Base-by-base conservation (phyloP, 306 rosid genomes). In the Lathyrus oleraceus region DNA sequence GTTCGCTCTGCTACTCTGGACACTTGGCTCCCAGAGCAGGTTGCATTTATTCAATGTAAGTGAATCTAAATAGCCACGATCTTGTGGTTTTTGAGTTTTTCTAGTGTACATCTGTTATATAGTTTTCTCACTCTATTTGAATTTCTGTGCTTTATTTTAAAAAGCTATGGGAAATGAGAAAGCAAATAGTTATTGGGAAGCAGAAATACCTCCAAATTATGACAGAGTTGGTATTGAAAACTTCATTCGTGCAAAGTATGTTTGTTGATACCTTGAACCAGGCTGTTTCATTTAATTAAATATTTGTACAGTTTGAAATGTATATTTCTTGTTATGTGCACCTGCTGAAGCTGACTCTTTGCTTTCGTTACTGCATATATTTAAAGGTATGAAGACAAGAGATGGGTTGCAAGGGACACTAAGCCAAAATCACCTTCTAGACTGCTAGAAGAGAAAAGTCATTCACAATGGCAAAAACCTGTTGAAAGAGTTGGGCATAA, bases 1-100 rank as follows among this genome's bases (percentile, higher is more conserved):
- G 99, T 95, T 70, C 91, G 99, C 49, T 95, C 99, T 65, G 99
- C 97, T 65, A 89, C 99, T 25, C 70, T 95, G 67, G 99, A 95
- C 81, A 95, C 99, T 56, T 95, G 99, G 99, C 97, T 91, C 39
- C 99, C 99, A 14, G 99, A 95, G 79, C 99, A 95, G 81, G 97
- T 95, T 83, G 90, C 97, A 36, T 95, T 87, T 80, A 91, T 95
- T 65, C 99, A 91, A 61, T 87, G 99, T 95, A 86, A 87, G 96
- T 57, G 74, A 54, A 21, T 71, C 54, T 74, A 21, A 67, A 60
- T 39, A 11, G 19, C 51, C 71, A 52, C 20, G 17, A 49, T 61
- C 39, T 84, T 61, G 39, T 32, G 16, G 58, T 40, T 62, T 56
- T 61, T 25, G 48, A 75, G 49, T 72, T 70, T 64, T 81, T 47